Percentiles rank a stretch among this genome's conserved stretches.
Evolutionary conservation across 441 rosid genomes (phyloP).

Genomic region (Pelargonium exstipulatum): DNA sequence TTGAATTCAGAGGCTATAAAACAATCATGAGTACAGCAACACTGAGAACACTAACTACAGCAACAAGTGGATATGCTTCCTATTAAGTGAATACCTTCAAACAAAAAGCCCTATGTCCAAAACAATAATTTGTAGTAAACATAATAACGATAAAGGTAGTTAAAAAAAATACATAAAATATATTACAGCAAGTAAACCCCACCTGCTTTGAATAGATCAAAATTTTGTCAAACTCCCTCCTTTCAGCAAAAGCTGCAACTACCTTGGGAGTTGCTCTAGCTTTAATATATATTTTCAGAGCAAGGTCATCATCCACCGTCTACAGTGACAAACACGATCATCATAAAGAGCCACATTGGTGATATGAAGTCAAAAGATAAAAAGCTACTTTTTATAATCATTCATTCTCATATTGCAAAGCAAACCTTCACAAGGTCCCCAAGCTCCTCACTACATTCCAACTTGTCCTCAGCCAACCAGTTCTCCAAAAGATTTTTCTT

Average conservation of each 20-base stretch:
- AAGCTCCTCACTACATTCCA: constrained; percentile 98
- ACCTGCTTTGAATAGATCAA: constrained; percentile 99
- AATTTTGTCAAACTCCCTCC: constrained; percentile 99
- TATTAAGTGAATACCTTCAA: not conserved
- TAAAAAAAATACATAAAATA: not conserved
- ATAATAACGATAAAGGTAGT: not conserved
- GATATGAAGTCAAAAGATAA: not conserved
- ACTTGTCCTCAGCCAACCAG: constrained; percentile 98
- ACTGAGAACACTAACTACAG: no score
- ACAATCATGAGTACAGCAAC: not conserved
- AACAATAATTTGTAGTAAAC: not conserved
- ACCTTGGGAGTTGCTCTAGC: constrained; percentile 99
- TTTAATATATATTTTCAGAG: constrained; percentile 89
- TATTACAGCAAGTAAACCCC: not conserved
- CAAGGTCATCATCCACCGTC: constrained; percentile 99
- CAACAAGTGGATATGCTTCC: not conserved
- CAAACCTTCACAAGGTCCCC: constrained; percentile 99
- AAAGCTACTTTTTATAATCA: no score
- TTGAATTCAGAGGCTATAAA: not conserved
- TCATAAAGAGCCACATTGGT: not conserved
- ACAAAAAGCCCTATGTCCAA: not conserved
- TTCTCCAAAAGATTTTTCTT: constrained; percentile 95
- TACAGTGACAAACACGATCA: constrained; percentile 28
- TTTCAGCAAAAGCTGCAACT: constrained; percentile 99
- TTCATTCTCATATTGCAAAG: constrained; percentile 12